These are phyloP conservation scores for Sapria himalayana DNA, from an alignment of 345 rosid genomes.

Conservation along the genomic window DNA sequence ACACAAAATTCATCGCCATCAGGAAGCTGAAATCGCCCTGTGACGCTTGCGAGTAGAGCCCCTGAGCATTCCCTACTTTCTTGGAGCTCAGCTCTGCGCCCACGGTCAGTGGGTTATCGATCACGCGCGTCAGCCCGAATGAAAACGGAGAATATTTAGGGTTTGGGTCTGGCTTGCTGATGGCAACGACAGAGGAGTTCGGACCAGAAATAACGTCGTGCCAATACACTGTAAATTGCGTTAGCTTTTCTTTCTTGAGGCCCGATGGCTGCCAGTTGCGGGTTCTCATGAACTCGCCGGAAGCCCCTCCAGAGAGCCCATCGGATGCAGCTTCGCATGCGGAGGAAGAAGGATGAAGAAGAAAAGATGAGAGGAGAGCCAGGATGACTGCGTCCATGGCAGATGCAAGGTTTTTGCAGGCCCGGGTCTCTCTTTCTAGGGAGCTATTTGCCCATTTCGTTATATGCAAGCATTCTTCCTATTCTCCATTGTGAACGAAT, in stretches of 20 bases:
- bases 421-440: too few relatives aligned
- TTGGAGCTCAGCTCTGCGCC: slow-evolving; percentile 18
- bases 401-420: too few relatives aligned
- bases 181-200: slow-evolving; percentile 12
- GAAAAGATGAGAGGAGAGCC: too few relatives aligned
- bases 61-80: slow-evolving; percentile 23
- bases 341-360: too few relatives aligned
- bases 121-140: slow-evolving; percentile 16
- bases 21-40: slow-evolving; percentile 14
- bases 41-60: slow-evolving; percentile 15
- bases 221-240: slow-evolving; percentile 28
- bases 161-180: slow-evolving; percentile 13
- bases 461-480: too few relatives aligned
- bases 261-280: slow-evolving; percentile 6
- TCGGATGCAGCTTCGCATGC: too few relatives aligned
- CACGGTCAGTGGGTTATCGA: slow-evolving; percentile 21
- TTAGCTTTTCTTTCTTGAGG: slow-evolving; percentile 20
- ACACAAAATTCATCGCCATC: slow-evolving; percentile 33
- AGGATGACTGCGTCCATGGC: too few relatives aligned
- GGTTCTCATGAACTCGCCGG: slow-evolving; percentile 2
- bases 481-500: too few relatives aligned
- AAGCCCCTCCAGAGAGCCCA: too few relatives aligned
- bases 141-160: neutral
- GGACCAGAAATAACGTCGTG: slow-evolving; percentile 29
- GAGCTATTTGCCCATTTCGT: too few relatives aligned